These are phyloP conservation scores for Pleurotus platypus DNA, from an alignment of 768 basidiomycete genomes.

Conservation along the genomic window DNA sequence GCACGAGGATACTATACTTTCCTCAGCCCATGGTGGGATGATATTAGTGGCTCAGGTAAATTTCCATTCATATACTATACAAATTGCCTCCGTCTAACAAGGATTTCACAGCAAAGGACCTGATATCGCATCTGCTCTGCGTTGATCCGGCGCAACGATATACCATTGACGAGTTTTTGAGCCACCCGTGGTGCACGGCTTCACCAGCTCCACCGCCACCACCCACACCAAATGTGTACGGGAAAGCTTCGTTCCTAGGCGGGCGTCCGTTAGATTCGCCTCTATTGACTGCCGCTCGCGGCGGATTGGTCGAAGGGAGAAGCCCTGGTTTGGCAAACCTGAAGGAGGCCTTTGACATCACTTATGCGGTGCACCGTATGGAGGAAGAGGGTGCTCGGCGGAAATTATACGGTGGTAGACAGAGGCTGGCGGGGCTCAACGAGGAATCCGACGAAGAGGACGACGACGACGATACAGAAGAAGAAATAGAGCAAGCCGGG, in stretches of 20 bases:
- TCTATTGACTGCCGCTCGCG: constrained; percentile 74
- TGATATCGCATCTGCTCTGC: constrained; percentile 92
- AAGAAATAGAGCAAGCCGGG: constrained; percentile 34
- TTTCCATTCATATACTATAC: background rate
- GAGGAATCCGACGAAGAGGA: constrained; percentile 85
- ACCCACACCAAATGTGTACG: constrained; percentile 57
- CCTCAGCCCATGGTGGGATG: constrained; percentile 99
- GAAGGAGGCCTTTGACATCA: constrained; percentile 98
- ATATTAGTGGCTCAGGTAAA: constrained; percentile 78
- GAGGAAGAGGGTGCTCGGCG: constrained; percentile 94
- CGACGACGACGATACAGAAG: constrained; percentile 45
- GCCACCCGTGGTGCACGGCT: constrained; percentile 92
- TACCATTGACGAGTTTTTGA: constrained; percentile 96
- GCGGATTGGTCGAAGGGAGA: constrained; percentile 71
- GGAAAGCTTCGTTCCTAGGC: constrained; percentile 23
- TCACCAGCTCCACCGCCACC: constrained; percentile 59
- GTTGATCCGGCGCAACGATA: constrained; percentile 94
- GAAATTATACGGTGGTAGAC: constrained; percentile 78
- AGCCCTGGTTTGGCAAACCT: constrained; percentile 91
- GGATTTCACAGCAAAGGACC: constrained; percentile 72
- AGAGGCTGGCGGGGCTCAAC: constrained; percentile 83
- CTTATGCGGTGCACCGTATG: constrained; percentile 99
- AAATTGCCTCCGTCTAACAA: background rate
- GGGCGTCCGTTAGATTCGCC: constrained; percentile 81
- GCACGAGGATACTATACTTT: constrained; percentile 97